Conservation (phyloP, 2,329 filamentous ascomycete genomes). For the Hypoxylon sp. region DNA sequence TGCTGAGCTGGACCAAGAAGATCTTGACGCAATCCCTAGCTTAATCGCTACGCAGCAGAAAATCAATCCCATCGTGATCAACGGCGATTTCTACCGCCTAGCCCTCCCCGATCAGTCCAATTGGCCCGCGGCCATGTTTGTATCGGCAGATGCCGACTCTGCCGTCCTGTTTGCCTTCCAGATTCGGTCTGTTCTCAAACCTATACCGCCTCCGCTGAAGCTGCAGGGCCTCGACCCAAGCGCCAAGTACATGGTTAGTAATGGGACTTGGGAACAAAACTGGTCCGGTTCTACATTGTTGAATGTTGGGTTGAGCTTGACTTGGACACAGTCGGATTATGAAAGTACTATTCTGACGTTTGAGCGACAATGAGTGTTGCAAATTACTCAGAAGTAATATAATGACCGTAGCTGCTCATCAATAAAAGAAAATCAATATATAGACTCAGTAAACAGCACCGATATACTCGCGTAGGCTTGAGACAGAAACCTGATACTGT, state of each 20-base stretch:
- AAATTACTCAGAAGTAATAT: too few relatives aligned
- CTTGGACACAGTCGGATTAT: conserved; percentile 59
- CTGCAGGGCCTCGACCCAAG: conserved; percentile 64
- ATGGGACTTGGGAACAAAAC: conserved; percentile 52
- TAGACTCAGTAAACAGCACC: too few relatives aligned
- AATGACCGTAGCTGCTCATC: too few relatives aligned
- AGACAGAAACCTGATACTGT: too few relatives aligned
- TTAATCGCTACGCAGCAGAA: conserved; percentile 63
- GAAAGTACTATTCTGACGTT: conserved; percentile 66
- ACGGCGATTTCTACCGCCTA: conserved; percentile 67
- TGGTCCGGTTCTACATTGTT: conserved; percentile 68
- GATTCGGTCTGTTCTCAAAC: conserved; percentile 60
- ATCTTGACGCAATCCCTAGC: conserved; percentile 61
- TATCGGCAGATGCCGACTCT: conserved; percentile 58
- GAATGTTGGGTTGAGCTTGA: conserved; percentile 65
- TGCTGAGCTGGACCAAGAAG: conserved; percentile 57
- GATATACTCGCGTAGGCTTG: too few relatives aligned
- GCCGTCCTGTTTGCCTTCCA: conserved; percentile 70
- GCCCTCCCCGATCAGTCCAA: conserved; percentile 66
- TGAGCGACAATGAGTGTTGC: conserved; percentile 54
- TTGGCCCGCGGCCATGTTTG: conserved; percentile 69
- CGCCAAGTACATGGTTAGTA: conserved; percentile 63
- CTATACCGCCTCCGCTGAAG: conserved; percentile 60
- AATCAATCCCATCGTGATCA: conserved; percentile 67
- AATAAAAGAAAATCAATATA: too few relatives aligned